These are phyloP conservation scores for Penicillium expansum DNA, from an alignment of 2,329 filamentous ascomycete genomes.

Conservation along the genomic window DNA sequence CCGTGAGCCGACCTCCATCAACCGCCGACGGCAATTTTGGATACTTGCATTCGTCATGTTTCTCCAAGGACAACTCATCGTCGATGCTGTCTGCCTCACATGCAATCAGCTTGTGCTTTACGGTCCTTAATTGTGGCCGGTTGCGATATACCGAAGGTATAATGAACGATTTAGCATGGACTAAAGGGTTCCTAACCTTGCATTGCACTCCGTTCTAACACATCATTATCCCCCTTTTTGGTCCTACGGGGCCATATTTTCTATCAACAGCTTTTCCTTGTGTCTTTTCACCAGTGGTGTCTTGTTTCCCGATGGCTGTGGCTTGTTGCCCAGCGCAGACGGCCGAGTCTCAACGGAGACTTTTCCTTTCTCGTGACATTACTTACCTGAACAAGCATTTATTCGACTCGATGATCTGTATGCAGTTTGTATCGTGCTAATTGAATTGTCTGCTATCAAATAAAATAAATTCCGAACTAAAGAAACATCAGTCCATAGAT, in stretches of 20 bases:
- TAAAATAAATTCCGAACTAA: no score
- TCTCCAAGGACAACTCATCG: not conserved
- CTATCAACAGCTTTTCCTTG: conserved; percentile 13
- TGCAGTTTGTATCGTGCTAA: conserved; percentile 12
- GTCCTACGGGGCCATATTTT: conserved; percentile 21
- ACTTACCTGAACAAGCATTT: conserved; percentile 12
- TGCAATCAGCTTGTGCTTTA: not conserved
- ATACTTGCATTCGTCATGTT: conserved; percentile 9
- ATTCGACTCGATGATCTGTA: conserved; percentile 11
- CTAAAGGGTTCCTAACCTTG: conserved; percentile 3
- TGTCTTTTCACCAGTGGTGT: conserved; percentile 16
- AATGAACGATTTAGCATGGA: conserved; percentile 6
- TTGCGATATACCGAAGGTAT: conserved; percentile 9
- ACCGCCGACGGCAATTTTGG: conserved; percentile 10
- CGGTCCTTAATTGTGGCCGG: not conserved
- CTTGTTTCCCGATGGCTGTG: conserved; percentile 24
- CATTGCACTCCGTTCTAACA: conserved; percentile 15
- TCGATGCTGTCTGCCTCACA: not conserved
- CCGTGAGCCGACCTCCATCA: conserved; percentile 2
- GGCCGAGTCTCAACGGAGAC: conserved; percentile 4
- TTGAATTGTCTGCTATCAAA: conserved; percentile 4
- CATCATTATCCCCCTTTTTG: conserved; percentile 20
- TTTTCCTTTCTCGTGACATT: conserved; percentile 14
- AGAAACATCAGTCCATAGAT: not conserved
- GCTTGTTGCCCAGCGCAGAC: conserved; percentile 12